phyloP scores from a whole-genome alignment of 306 rosid species.

The Vigna hirtella region DNA sequence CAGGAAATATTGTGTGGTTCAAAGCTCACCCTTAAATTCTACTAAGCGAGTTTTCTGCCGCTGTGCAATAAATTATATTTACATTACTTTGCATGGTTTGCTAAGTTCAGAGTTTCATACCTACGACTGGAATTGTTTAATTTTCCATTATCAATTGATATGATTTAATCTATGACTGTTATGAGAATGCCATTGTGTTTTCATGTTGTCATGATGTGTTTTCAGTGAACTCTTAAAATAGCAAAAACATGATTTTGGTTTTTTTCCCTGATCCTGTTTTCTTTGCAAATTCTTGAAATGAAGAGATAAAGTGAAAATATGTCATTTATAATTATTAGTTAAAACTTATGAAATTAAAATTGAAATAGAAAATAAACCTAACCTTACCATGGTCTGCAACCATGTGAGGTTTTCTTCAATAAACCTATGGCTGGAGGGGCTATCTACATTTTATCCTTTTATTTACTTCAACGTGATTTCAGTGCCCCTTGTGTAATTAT shows the following conservation, averaged over 20 bases:
- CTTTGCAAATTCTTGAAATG: constrained; percentile 4
- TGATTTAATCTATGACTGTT: not conserved
- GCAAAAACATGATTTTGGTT: not conserved
- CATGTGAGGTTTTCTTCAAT: not conserved
- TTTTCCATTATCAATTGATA: not conserved
- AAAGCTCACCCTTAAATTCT: constrained; percentile 2
- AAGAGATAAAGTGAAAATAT: not conserved
- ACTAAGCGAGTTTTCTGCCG: not conserved
- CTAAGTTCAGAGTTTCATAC: not conserved
- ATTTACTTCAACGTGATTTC: constrained; percentile 13
- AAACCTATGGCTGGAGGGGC: constrained; percentile 18
- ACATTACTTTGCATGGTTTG: not conserved
- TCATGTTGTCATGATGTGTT: not conserved
- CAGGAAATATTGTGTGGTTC: not conserved
- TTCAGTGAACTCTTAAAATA: not conserved
- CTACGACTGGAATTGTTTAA: not conserved
- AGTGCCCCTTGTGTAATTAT: constrained; percentile 25
- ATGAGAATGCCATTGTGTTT: not conserved
- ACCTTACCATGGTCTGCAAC: not conserved
- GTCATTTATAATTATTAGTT: not conserved
- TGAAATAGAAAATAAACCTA: not conserved
- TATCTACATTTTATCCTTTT: constrained; percentile 19
- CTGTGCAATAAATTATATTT: not conserved
- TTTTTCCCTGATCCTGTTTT: not conserved
- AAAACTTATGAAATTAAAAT: not conserved